Base-by-base conservation (phyloP, 768 basidiomycete species). In the Goffeauzyma gilvescens region DNA sequence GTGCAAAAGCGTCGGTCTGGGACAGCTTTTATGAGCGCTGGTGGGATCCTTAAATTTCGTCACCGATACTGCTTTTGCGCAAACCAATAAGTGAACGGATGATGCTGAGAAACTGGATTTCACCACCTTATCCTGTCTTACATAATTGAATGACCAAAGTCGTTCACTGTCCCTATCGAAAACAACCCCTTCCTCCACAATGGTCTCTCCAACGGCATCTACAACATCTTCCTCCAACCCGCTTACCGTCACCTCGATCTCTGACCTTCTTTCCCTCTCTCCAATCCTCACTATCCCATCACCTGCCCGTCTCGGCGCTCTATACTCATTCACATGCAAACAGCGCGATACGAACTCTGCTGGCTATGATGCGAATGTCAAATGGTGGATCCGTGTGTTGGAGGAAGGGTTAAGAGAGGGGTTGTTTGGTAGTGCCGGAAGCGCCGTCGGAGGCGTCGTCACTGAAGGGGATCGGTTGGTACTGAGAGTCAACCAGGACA, bases 291-390 rank as follows among this genome's bases (percentile, higher is more conserved):
- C 48, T 2, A 42, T 50, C 1, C 58, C 62, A 1, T 54, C 64
- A 0, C 10, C 53, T 14, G 44, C 57, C 10, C 63, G 67, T 14
- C 42, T 67, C 3, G 49, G 55, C 38, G 61, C 85, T 0, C 69
- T 95, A 6, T 95, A 89, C 64, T 80, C 86, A 6, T 85, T 89
- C 56, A 76, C 89, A 44, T 75, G 81, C 0, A 69, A 75, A 10
- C 84, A 89, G 64, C 82, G 79, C 53, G 67, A 74, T 36, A 79
- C 83, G 1, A 89, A 95, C 60, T 80, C 84, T 0, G 71, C 78
- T 2, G 77, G 82, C 4, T 93, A 78, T 60, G 65, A 74, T 37
- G 74, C 82, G 9, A 81, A 82, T 55, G 67, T 85, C 23, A 74
- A 78, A 41, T 95, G 87, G 87, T 95, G 89, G 89, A 24, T 46